Percentiles rank a stretch among this genome's conserved stretches.
phyloP scores from a whole-genome alignment of 202 grass and related monocot genomes.

The Carex arenaria region DNA sequence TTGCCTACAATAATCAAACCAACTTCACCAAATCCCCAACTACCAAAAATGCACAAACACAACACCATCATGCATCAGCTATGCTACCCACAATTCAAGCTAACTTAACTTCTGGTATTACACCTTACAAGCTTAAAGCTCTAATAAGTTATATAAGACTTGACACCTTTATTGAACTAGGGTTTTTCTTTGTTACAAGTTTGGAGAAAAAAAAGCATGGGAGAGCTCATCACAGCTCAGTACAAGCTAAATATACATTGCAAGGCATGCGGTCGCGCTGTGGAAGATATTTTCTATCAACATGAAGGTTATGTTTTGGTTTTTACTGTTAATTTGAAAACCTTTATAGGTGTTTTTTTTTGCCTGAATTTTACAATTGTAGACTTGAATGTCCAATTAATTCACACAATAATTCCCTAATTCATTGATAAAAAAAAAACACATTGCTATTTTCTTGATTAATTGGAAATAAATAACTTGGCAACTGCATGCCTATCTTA shows the following conservation, averaged over 20 bases:
- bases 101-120: background rate
- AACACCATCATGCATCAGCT: background rate
- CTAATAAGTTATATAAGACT: background rate
- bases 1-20: slow-evolving; percentile 47
- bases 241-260: slow-evolving; percentile 84
- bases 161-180: background rate
- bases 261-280: slow-evolving; percentile 42
- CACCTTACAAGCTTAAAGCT: background rate
- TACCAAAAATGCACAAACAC: slow-evolving; percentile 11
- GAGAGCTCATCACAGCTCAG: slow-evolving; percentile 34
- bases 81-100: slow-evolving; percentile 1
- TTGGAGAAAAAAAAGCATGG: slow-evolving; percentile 25
- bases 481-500: background rate
- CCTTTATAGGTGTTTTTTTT: background rate
- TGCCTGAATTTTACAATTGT: background rate
- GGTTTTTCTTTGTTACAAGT: slow-evolving; percentile 8
- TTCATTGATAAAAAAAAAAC: background rate
- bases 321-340: background rate
- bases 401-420: background rate
- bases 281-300: slow-evolving; percentile 58
- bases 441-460: background rate
- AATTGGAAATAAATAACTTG: background rate
- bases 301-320: slow-evolving; percentile 32
- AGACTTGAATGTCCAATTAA: background rate
- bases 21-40: slow-evolving; percentile 67